Conservation (phyloP, 78 protist genomes). For the Dictyostelium purpureum region DNA sequence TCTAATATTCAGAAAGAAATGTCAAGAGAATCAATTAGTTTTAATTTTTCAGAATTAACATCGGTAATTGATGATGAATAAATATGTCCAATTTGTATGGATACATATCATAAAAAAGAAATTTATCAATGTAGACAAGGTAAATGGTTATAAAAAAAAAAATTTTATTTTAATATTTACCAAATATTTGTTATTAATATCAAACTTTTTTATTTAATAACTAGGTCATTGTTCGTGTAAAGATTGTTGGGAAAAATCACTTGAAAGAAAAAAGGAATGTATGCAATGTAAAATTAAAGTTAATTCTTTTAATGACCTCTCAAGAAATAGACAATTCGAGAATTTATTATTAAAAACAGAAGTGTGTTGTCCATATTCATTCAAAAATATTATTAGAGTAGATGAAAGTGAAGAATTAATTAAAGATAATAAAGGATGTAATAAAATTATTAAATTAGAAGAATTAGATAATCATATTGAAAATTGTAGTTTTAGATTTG, state of each 20-base stretch:
- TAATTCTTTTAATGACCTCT: neutral
- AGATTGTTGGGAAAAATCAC: neutral
- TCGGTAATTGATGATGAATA: neutral
- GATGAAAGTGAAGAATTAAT: neutral
- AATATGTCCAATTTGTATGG: neutral
- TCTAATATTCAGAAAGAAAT: neutral
- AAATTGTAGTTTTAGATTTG: too few species aligned
- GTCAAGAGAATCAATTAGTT: too few species aligned
- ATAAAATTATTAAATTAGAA: neutral
- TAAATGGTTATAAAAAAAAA: too few species aligned
- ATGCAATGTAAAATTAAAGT: neutral
- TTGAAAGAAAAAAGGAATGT: neutral
- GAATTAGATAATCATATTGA: neutral
- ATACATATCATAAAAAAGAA: neutral
- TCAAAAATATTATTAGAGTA: neutral
- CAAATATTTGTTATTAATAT: too few species aligned
- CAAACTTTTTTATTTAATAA: too few species aligned
- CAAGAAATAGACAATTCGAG: neutral
- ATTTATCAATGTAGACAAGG: neutral
- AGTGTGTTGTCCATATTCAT: neutral
- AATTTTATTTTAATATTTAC: too few species aligned
- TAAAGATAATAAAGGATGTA: neutral
- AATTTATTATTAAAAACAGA: neutral
- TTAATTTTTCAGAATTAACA: neutral
- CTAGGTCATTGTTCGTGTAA: neutral